Base-by-base conservation (phyloP, 139 green algal genomes). In the Coelastrella sp. region DNA sequence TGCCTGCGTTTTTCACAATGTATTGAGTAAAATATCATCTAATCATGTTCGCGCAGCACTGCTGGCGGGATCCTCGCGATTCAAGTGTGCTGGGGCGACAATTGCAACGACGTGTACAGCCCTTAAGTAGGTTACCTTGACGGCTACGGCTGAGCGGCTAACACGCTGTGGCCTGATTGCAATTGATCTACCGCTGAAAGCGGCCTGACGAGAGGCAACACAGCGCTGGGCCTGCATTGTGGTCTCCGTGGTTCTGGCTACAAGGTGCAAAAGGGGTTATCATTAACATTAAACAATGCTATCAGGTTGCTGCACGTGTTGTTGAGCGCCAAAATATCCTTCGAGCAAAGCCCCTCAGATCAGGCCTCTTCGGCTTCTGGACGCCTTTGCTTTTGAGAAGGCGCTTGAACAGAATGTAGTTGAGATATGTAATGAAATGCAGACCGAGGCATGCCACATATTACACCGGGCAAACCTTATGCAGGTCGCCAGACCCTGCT, bases 151-250 rank as follows among this genome's bases (percentile, higher is more conserved):
- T 11, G 79, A 56, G 56, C 79, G 79, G 79, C 58, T 85, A 15
- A 25, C 25, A 70, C 79, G 79, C 79, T 72, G 58, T 70, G 79
- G 79, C 57, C 79, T 85, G 57, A 85, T 57, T 9, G 17, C 57
- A 85, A 24, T 24, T 27, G 61, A 70, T 20, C 79, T 85, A 49
- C 57, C 79, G 35, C 61, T 85, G 57, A 85, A 61, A n/a, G 58
- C 35, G 17, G 79, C 57, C 79, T 63, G 60, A 19, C 79, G 60
- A 25, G 57, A 61, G 57, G 79, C 79, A 24, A 85, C 79, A 63
- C 61, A 72, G 10, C 79, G 60, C 57, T 85, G 79, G 24, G 79
- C 79, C 19, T 72, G 19, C 79, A 85, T 85, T 22, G 19, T 85
- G 57, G 8, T n/a, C 7, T 24, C 22, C n/a, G 17, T 76, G 17